Percentiles rank a stretch among this genome's conserved stretches.
Evolutionary conservation across 2,329 filamentous ascomycete species (phyloP).

Genomic region (Xylaria sp.): DNA sequence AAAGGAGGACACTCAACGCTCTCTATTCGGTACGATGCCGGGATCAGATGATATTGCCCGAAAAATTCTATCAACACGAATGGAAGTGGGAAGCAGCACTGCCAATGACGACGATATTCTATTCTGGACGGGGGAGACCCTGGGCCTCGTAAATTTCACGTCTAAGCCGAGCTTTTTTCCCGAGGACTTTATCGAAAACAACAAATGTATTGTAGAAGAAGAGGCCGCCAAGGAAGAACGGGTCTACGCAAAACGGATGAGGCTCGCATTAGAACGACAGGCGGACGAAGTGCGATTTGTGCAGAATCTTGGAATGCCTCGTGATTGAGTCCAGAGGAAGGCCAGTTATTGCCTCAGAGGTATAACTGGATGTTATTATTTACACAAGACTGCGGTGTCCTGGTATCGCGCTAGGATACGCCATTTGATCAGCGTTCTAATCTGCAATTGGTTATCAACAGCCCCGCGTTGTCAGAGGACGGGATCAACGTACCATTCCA

Average conservation of each 20-base stretch:
- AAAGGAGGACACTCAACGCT: conserved; percentile 55
- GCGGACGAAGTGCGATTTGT: conserved; percentile 83
- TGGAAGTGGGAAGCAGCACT: conserved; percentile 44
- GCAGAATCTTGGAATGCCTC: conserved; percentile 65
- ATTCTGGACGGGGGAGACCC: conserved; percentile 87
- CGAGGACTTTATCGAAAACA: conserved; percentile 62
- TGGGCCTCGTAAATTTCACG: conserved; percentile 77
- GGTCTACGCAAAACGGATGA: conserved; percentile 76
- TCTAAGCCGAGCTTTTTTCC: conserved; percentile 59
- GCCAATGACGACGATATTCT: conserved; percentile 74
- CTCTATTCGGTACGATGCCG: conserved; percentile 63
- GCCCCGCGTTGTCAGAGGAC: not conserved
- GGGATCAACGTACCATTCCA: not conserved
- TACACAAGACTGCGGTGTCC: not conserved
- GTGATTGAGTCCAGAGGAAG: conserved; percentile 26
- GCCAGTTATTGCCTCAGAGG: conserved; percentile 15
- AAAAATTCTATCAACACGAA: conserved; percentile 75
- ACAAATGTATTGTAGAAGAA: conserved; percentile 57
- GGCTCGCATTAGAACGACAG: conserved; percentile 77
- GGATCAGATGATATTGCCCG: conserved; percentile 78
- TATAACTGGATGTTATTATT: conserved; percentile 8
- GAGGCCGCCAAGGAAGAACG: conserved; percentile 65
- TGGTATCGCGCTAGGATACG: conserved; percentile 7
- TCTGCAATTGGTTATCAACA: conserved; percentile 10
- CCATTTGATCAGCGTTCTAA: conserved; percentile 7